Evolutionary conservation across 2,329 filamentous ascomycete genomes (phyloP).

Genomic region (Macrophomina phaseolina): DNA sequence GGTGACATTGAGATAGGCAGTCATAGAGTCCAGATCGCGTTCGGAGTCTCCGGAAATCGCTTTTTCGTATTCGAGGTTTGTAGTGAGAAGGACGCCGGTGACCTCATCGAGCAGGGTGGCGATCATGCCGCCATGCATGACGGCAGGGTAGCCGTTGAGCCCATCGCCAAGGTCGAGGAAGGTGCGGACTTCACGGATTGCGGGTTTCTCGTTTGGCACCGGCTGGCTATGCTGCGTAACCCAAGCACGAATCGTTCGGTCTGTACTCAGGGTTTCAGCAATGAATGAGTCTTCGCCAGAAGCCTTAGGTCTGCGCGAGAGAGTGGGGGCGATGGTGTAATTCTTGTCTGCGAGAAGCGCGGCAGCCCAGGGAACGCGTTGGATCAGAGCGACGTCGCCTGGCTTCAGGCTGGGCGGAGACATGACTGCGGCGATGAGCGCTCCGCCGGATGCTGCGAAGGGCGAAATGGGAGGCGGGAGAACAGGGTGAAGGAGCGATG

Average conservation of each 20-base stretch:
- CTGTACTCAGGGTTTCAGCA: conserved; percentile 58
- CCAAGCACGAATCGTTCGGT: conserved; percentile 55
- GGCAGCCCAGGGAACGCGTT: conserved; percentile 57
- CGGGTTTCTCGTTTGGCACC: conserved; percentile 20
- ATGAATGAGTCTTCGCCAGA: conserved; percentile 59
- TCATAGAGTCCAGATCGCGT: conserved; percentile 41
- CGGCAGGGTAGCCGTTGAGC: conserved; percentile 59
- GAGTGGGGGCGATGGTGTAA: conserved; percentile 48
- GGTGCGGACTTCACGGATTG: conserved; percentile 45
- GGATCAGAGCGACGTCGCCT: conserved; percentile 31
- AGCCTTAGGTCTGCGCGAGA: conserved; percentile 46
- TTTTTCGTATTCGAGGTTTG: conserved; percentile 45
- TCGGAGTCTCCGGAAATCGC: neutral
- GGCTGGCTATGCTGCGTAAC: conserved; percentile 41
- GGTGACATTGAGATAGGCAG: conserved; percentile 61
- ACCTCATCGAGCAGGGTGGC: conserved; percentile 65
- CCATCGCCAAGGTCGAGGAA: conserved; percentile 56
- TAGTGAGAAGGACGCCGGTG: conserved; percentile 57
- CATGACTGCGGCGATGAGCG: neutral
- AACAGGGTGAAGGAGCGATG: neutral
- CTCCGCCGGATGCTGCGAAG: neutral
- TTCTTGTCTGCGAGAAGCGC: conserved; percentile 50
- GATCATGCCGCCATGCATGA: conserved; percentile 65
- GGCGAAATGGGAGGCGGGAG: neutral
- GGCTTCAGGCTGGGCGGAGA: neutral